phyloP scores from a whole-genome alignment of 2,329 filamentous ascomycete genomes.

The Exophiala bonariae region DNA sequence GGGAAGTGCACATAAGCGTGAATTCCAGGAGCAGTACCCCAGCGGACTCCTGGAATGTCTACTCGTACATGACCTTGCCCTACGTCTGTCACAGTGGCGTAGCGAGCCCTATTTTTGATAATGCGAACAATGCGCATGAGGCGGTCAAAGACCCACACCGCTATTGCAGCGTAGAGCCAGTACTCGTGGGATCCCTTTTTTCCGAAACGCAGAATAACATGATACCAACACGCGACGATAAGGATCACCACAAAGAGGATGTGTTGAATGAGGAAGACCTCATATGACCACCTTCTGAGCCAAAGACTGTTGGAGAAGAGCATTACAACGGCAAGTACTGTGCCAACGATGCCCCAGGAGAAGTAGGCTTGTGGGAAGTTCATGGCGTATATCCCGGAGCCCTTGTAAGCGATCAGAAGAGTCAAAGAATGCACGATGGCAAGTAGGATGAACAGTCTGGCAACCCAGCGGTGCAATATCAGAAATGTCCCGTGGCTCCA shows the following conservation, averaged over 20 bases:
- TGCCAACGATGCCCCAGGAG: constrained; percentile 40
- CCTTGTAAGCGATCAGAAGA: constrained; percentile 25
- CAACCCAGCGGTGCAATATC: constrained; percentile 38
- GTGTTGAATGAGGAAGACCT: constrained; percentile 36
- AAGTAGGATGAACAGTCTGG: constrained; percentile 29
- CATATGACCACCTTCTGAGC: constrained; percentile 31
- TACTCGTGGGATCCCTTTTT: constrained; percentile 42
- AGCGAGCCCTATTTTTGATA: constrained; percentile 38
- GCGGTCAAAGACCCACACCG: constrained; percentile 49
- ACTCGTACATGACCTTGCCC: constrained; percentile 28
- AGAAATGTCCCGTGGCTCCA: constrained; percentile 40
- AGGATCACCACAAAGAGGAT: constrained; percentile 34
- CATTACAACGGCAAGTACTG: constrained; percentile 29
- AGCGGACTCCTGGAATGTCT: constrained; percentile 39
- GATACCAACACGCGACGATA: constrained; percentile 37
- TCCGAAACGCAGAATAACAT: constrained; percentile 40
- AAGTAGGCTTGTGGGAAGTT: constrained; percentile 32
- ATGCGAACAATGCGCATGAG: constrained; percentile 42
- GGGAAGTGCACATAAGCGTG: constrained; percentile 54
- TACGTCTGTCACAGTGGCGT: constrained; percentile 9
- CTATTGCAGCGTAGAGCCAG: constrained; percentile 46
- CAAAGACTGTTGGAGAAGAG: constrained; percentile 36
- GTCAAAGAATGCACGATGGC: constrained; percentile 31
- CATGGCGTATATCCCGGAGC: constrained; percentile 16
- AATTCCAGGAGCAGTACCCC: constrained; percentile 23